Percentiles rank a stretch among this genome's conserved stretches.
phyloP scores from a whole-genome alignment of 2,329 filamentous ascomycete species.

The Emergomyces orientalis region DNA sequence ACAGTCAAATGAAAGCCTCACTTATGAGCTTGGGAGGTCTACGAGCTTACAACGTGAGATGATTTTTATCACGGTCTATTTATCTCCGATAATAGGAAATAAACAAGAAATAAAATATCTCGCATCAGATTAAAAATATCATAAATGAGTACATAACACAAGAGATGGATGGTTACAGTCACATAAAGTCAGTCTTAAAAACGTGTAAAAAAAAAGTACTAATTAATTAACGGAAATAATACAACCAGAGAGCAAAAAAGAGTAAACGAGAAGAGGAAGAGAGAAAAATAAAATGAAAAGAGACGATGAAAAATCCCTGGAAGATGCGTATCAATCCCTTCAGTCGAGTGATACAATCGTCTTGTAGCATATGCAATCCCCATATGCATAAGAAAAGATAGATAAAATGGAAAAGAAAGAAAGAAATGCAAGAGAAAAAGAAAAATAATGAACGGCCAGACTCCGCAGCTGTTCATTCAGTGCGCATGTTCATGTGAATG shows the following conservation, averaged over 20 bases:
- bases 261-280: neutral
- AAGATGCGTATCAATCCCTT: too few species aligned
- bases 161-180: neutral
- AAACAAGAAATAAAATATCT: neutral
- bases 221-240: neutral
- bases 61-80: neutral
- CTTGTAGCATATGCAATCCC: neutral
- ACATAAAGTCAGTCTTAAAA: neutral
- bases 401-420: neutral
- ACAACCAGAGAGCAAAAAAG: slow-evolving; percentile 13
- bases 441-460: neutral
- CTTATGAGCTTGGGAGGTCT: too few species aligned
- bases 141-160: neutral
- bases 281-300: neutral
- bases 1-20: neutral
- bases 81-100: too few species aligned
- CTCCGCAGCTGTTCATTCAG: neutral
- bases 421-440: neutral
- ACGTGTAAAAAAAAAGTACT: neutral
- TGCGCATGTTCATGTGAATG: neutral
- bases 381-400: neutral
- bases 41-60: neutral
- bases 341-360: neutral
- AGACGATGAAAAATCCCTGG: neutral
- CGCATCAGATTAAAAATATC: neutral